These are phyloP conservation scores for Aspergillus sclerotiicarbonarius DNA, from an alignment of 495 filamentous ascomycete species.

Conservation along the genomic window DNA sequence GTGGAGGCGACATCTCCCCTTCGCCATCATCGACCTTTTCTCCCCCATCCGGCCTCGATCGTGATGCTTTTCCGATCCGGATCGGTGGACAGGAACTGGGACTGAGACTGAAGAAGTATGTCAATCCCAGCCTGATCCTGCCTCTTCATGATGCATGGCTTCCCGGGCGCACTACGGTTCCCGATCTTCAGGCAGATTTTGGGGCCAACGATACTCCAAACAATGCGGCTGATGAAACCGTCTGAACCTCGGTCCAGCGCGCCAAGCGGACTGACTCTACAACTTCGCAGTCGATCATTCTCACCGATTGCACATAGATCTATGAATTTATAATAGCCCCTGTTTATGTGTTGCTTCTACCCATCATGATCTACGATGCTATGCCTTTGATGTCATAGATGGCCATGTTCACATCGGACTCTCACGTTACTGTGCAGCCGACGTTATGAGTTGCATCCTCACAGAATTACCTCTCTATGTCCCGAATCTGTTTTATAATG, in stretches of 20 bases:
- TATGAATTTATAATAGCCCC: neutral
- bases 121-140: slow-evolving; percentile 45
- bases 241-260: slow-evolving; percentile 2
- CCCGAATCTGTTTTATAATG: neutral
- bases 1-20: slow-evolving; percentile 35
- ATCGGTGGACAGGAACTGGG: slow-evolving; percentile 42
- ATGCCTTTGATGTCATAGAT: slow-evolving; percentile 1
- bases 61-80: slow-evolving; percentile 41
- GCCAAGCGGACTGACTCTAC: neutral
- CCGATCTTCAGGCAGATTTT: slow-evolving; percentile 12
- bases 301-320: slow-evolving; percentile 1
- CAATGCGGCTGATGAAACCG: slow-evolving; percentile 5
- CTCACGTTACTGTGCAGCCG: neutral
- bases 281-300: neutral
- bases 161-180: slow-evolving; percentile 27
- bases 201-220: slow-evolving; percentile 24
- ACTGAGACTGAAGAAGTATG: slow-evolving; percentile 44
- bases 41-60: slow-evolving; percentile 42
- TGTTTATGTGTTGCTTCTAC: neutral
- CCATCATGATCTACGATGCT: slow-evolving; percentile 17
- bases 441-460: neutral
- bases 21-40: slow-evolving; percentile 40
- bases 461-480: neutral
- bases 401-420: neutral
- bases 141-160: slow-evolving; percentile 49